Conservation (phyloP, 176 grass and related monocot genomes). For the Stipa capillata region DNA sequence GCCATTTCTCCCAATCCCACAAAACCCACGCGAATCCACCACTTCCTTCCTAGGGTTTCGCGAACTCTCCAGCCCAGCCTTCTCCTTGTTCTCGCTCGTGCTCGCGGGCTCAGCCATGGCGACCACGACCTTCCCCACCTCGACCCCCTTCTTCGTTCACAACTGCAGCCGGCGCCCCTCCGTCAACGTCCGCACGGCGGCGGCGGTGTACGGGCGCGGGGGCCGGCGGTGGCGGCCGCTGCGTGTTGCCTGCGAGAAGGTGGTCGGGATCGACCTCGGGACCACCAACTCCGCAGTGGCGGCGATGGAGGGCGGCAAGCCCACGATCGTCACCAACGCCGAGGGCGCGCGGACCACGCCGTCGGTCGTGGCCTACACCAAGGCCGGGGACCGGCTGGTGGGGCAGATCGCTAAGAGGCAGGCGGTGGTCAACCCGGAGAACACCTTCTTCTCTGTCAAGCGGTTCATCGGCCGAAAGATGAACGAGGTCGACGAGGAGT, state of each 20-base stretch:
- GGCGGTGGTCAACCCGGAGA: constrained; percentile 78
- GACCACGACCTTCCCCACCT: constrained; percentile 28
- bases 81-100: not conserved
- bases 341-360: constrained; percentile 80
- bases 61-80: not conserved
- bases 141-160: constrained; percentile 30
- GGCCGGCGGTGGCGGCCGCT: constrained; percentile 38
- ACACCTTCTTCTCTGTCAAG: constrained; percentile 79
- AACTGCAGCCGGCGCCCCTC: not conserved
- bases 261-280: constrained; percentile 74
- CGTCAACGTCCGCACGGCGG: constrained; percentile 6
- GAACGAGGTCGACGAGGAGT: constrained; percentile 68
- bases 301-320: constrained; percentile 76
- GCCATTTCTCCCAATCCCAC: constrained; percentile 16
- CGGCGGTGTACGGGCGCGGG: constrained; percentile 24
- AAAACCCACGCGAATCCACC: constrained; percentile 1
- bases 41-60: constrained; percentile 22
- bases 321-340: constrained; percentile 77
- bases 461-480: constrained; percentile 74
- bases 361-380: constrained; percentile 75
- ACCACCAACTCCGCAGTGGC: constrained; percentile 81
- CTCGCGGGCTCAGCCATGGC: constrained; percentile 32
- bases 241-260: constrained; percentile 59
- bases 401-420: constrained; percentile 86
- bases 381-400: constrained; percentile 60